Conservation (phyloP, 768 basidiomycete genomes). For the Rhizopogon vesiculosus region DNA sequence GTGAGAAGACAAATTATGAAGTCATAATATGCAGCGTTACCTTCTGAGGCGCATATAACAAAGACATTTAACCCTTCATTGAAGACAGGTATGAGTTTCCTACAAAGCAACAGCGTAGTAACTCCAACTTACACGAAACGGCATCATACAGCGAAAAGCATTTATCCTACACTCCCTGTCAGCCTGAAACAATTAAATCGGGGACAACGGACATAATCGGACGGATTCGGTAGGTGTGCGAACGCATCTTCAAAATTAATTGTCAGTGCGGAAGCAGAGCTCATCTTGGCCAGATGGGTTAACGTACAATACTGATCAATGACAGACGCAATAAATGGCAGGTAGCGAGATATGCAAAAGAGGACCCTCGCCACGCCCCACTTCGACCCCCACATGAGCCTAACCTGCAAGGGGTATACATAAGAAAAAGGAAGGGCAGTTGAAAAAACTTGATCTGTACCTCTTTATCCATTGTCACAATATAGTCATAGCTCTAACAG, state of each 20-base stretch:
- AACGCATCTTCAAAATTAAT: not conserved
- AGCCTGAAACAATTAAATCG: not conserved
- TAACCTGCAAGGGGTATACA: not conserved
- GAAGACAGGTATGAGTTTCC: not conserved
- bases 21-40: not conserved
- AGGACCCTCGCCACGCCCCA: not conserved
- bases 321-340: not conserved
- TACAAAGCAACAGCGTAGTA: not conserved
- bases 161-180: not conserved
- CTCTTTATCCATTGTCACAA: not conserved
- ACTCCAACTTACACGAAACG: not conserved
- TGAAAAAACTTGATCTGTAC: not conserved
- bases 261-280: not conserved
- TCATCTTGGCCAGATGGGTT: not conserved
- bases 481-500: not conserved
- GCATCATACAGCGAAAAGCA: slow-evolving; percentile 1
- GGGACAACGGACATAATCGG: not conserved
- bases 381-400: not conserved
- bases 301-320: slow-evolving; percentile 2
- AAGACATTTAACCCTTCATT: slow-evolving; percentile 1
- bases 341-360: slow-evolving; percentile 2
- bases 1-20: not conserved
- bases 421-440: not conserved
- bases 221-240: not conserved
- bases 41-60: slow-evolving; percentile 3